Base-by-base conservation (phyloP, 2,329 filamentous ascomycete genomes). In the Myriosclerotinia scirpicola region DNA sequence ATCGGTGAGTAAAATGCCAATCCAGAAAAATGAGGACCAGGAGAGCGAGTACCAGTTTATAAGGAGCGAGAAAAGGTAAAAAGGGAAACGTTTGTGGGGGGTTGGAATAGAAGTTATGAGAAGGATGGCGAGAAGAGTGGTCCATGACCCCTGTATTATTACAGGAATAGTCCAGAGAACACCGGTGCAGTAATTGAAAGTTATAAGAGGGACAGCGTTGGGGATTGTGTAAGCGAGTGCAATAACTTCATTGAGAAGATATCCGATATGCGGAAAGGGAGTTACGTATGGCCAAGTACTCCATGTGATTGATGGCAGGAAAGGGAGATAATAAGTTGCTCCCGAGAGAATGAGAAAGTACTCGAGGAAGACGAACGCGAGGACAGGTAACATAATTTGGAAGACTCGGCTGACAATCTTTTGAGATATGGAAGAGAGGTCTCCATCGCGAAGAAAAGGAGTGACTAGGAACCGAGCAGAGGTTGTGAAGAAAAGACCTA, bases 161-260 rank as follows among this genome's bases (percentile, higher is more conserved):
- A 83, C 80, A 0, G 81, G 80, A 42, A 83, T 81, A 4, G 80
- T 82, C 81, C 81, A 83, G 1, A 83, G 75, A 6, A 82, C 80
- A 72, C 81, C 80, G 0, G 81, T 81, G 67, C 81, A 82, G 73
- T 81, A 82, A 69, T 82, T 79, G 71, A 77, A 78, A 11, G 79
- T 81, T 58, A 83, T 79, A 62, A 80, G 78, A 0, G 81, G 81
- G 9, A 79, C 79, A 2, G 79, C 80, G 59, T 82, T 83, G 8
- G 81, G 81, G n/a, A 82, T 78, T 12, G 82, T 73, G 63, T 80
- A 83, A 4, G 77, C 74, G 12, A 83, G 74, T 69, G 82, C 79
- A 5, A 83, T 72, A 8, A 81, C 68, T 65, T 81, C 79, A 46
- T 76, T 80, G 44, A 83, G 73, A 70, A 79, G 82, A 55, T 77